Conservation (phyloP, 1,284 basidiomycete species). For the Papiliotrema nemorosa region DNA sequence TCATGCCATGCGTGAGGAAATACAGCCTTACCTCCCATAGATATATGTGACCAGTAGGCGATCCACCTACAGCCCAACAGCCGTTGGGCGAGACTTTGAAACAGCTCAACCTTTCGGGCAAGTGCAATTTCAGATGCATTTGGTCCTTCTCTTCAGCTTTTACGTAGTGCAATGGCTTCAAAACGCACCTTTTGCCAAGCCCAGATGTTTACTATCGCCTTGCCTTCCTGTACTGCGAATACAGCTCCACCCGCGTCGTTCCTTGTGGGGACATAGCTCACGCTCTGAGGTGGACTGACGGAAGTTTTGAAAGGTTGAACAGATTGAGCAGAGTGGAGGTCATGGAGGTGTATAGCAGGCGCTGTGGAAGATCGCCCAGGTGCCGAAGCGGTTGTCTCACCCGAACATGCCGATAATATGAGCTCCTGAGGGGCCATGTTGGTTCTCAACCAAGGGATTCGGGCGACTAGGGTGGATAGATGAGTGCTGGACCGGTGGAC, state of each 20-base stretch:
- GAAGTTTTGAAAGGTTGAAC: constrained; percentile 51
- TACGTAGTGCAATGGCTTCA: neutral
- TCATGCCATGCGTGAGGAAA: neutral
- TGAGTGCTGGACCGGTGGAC: too few relatives aligned
- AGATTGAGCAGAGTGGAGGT: constrained; percentile 42
- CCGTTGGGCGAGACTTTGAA: constrained; percentile 71
- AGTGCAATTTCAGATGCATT: constrained; percentile 75
- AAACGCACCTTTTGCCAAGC: constrained; percentile 51
- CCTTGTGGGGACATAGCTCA: constrained; percentile 34
- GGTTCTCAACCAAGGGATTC: neutral
- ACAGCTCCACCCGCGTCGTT: constrained; percentile 45
- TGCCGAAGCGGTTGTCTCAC: constrained; percentile 21
- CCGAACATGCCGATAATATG: constrained; percentile 41
- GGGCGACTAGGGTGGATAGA: too few relatives aligned
- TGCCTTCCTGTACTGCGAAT: constrained; percentile 50
- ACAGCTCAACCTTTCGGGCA: constrained; percentile 82
- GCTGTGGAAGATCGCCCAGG: constrained; percentile 24
- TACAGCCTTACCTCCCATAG: constrained; percentile 77
- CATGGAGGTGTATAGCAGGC: constrained; percentile 48
- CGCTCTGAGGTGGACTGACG: constrained; percentile 27
- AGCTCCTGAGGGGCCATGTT: constrained; percentile 42
- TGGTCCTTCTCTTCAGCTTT: constrained; percentile 62
- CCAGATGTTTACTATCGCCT: constrained; percentile 49
- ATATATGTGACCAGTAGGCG: constrained; percentile 80
- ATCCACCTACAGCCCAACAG: constrained; percentile 79